These are phyloP conservation scores for Ceratorhiza oryzae-sativae DNA, from an alignment of 1,284 basidiomycete genomes.

Conservation along the genomic window DNA sequence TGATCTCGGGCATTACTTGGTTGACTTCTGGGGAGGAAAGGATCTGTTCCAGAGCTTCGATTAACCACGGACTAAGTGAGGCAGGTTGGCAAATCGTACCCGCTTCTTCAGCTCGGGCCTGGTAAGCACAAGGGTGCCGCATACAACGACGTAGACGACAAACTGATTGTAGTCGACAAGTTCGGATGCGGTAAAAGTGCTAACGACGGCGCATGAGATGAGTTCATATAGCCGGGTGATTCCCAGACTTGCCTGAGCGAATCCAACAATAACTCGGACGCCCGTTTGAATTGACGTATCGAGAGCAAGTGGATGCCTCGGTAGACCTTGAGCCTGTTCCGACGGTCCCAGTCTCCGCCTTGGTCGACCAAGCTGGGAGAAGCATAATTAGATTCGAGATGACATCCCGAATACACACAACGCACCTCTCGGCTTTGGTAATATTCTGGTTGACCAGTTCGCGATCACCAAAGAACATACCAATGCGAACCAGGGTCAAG, in stretches of 20 bases:
- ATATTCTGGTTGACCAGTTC: conserved; percentile 77
- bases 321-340: conserved; percentile 97
- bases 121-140: conserved; percentile 78
- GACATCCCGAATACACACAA: conserved; percentile 40
- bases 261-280: conserved; percentile 77
- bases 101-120: conserved; percentile 93
- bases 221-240: too few relatives aligned
- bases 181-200: conserved; percentile 94
- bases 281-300: conserved; percentile 81
- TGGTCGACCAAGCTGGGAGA: conserved; percentile 82
- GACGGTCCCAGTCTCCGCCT: conserved; percentile 97
- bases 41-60: conserved; percentile 54
- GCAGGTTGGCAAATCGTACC: conserved; percentile 55
- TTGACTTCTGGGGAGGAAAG: conserved; percentile 74
- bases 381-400: background rate
- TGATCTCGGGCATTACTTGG: conserved; percentile 63
- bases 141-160: conserved; percentile 84
- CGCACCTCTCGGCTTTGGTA: conserved; percentile 81
- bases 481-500: conserved; percentile 87
- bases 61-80: conserved; percentile 16
- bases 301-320: conserved; percentile 86
- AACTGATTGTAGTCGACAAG: conserved; percentile 92
- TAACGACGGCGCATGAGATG: conserved; percentile 46
- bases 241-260: conserved; percentile 60
- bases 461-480: conserved; percentile 89